Percentiles rank a stretch among this genome's conserved stretches.
phyloP scores from a whole-genome alignment of 192 early-diverging fungal species.

The Chytriomyces hyalinus region DNA sequence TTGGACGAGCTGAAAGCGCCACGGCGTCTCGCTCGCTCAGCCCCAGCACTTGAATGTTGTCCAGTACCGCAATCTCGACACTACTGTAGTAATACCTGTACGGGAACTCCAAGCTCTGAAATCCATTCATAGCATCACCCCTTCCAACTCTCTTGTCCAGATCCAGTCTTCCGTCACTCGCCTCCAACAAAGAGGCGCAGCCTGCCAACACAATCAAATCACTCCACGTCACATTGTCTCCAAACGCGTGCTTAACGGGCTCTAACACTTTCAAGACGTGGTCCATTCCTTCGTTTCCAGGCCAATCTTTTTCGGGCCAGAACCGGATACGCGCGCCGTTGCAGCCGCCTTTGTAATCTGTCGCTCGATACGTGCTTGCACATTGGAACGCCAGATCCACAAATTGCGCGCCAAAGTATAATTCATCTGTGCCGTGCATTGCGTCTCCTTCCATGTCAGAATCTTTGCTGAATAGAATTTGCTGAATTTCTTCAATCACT shows the following conservation, averaged over 20 bases:
- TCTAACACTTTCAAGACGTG: constrained; percentile 72
- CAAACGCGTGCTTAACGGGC: constrained; percentile 77
- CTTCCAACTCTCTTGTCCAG: background rate
- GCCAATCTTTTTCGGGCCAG: constrained; percentile 51
- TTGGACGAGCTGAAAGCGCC: background rate
- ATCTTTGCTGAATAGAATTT: background rate
- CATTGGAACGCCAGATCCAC: constrained; percentile 40
- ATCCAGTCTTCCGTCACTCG: background rate
- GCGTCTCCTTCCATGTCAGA: background rate
- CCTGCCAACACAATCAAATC: constrained; percentile 49
- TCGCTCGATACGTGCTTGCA: constrained; percentile 39
- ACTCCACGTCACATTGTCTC: constrained; percentile 75
- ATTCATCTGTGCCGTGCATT: background rate
- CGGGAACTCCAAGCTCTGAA: background rate
- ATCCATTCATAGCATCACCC: background rate
- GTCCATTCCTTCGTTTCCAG: constrained; percentile 74
- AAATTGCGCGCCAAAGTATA: constrained; percentile 19
- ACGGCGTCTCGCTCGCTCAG: constrained; percentile 10
- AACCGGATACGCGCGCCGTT: constrained; percentile 50
- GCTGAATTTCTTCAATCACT: background rate
- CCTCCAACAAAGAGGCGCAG: constrained; percentile 2
- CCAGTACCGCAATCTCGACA: background rate
- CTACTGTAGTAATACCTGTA: constrained; percentile 13
- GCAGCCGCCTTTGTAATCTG: constrained; percentile 39
- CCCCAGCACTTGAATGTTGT: background rate